These are phyloP conservation scores for Tremella yokohamensis DNA, from an alignment of 768 basidiomycete genomes.

Conservation along the genomic window DNA sequence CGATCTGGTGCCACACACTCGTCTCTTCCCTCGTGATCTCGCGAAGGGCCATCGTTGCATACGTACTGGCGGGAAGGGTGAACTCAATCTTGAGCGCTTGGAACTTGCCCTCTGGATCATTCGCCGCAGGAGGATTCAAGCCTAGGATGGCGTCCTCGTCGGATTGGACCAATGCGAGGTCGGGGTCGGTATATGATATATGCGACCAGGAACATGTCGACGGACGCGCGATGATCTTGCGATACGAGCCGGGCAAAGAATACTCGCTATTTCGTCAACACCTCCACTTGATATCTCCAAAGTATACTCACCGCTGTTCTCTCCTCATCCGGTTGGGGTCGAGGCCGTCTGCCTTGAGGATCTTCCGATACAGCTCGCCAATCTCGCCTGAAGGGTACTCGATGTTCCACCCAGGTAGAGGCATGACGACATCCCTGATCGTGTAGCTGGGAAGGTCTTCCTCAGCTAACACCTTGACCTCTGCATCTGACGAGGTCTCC, in stretches of 20 bases:
- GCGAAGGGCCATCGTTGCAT: constrained; percentile 91
- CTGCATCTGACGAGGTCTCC: constrained; percentile 51
- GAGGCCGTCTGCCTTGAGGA: constrained; percentile 77
- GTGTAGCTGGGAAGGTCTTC: constrained; percentile 72
- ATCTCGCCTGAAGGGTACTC: constrained; percentile 82
- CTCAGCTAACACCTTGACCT: constrained; percentile 71
- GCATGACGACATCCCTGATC: constrained; percentile 94
- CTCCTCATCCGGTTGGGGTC: constrained; percentile 78
- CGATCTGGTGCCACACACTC: constrained; percentile 45
- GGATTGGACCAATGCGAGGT: constrained; percentile 83
- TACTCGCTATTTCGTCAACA: constrained; percentile 65
- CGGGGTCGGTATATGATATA: constrained; percentile 86
- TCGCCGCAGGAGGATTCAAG: constrained; percentile 61
- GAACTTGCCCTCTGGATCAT: constrained; percentile 68
- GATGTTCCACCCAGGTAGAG: constrained; percentile 92
- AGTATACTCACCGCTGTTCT: constrained; percentile 82
- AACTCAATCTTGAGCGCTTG: constrained; percentile 80
- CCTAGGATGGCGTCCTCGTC: constrained; percentile 90
- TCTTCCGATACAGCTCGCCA: constrained; percentile 80
- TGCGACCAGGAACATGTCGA: constrained; percentile 75
- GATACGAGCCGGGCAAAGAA: constrained; percentile 86
- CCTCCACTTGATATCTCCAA: too few relatives aligned
- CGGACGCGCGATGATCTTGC: constrained; percentile 83
- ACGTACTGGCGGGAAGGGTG: constrained; percentile 83
- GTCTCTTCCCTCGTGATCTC: constrained; percentile 50